A percentile compares a stretch with the other conserved stretches of the same genome.
Evolutionary conservation across 1,284 basidiomycete species (phyloP).

Genomic region (Ceratobasidium sp.): DNA sequence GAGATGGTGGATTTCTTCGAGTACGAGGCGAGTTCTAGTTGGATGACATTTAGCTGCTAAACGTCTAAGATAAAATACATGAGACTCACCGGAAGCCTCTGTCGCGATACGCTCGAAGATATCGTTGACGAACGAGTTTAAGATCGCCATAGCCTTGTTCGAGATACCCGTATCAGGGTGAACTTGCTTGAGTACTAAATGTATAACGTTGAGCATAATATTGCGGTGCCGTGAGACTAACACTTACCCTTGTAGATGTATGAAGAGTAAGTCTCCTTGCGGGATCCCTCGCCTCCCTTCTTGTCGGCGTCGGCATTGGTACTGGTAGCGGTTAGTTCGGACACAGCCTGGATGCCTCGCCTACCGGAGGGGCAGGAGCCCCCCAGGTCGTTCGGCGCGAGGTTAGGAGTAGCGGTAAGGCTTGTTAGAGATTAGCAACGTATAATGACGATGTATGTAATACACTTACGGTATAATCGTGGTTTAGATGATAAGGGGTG

Average conservation of each 20-base stretch:
- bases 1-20: constrained; percentile 96
- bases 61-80: neutral
- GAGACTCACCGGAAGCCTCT: constrained; percentile 77
- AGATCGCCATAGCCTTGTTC: constrained; percentile 96
- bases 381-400: too few relatives aligned
- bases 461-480: too few relatives aligned
- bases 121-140: constrained; percentile 94
- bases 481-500: too few relatives aligned
- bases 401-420: too few relatives aligned
- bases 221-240: constrained; percentile 44
- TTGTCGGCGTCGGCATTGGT: constrained; percentile 69
- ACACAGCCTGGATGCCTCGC: too few relatives aligned
- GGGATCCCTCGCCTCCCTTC: constrained; percentile 90
- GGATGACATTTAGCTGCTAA: neutral
- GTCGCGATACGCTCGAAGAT: constrained; percentile 93
- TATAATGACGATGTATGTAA: too few relatives aligned
- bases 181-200: constrained; percentile 86
- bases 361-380: too few relatives aligned
- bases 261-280: constrained; percentile 93
- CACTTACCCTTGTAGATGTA: constrained; percentile 92
- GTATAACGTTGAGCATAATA: constrained; percentile 18
- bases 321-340: constrained; percentile 4
- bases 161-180: constrained; percentile 98
- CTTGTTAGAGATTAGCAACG: too few relatives aligned
- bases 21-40: constrained; percentile 80